A percentile compares a stretch with the other conserved stretches of the same genome.
These are phyloP conservation scores for Cytospora schulzeri DNA, from an alignment of 2,329 filamentous ascomycete genomes.

Conservation along the genomic window DNA sequence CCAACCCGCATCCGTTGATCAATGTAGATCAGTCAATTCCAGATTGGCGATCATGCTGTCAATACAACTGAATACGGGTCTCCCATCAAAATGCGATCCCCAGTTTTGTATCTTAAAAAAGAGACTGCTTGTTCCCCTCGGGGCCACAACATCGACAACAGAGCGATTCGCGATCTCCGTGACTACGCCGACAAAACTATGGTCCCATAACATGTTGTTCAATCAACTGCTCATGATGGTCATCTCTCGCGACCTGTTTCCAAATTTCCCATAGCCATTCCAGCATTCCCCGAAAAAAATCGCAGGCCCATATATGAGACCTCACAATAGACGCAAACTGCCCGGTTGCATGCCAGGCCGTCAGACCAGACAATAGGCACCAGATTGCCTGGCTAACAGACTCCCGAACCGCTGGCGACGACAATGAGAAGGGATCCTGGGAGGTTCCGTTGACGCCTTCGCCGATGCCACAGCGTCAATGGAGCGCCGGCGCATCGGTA, in stretches of 20 bases:
- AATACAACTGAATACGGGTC: background rate
- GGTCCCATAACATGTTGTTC: background rate
- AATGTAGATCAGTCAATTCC: conserved; percentile 22
- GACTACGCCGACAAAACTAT: background rate
- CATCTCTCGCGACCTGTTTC: background rate
- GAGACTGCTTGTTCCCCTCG: background rate
- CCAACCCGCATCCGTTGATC: conserved; percentile 18
- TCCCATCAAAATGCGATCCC: background rate
- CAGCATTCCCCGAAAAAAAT: background rate
- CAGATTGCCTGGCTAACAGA: background rate
- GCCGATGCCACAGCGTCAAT: background rate
- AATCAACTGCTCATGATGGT: background rate
- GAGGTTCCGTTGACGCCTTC: background rate
- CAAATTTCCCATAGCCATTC: background rate
- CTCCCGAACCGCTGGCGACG: too few species aligned
- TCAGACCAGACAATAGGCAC: too few species aligned
- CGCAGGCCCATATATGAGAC: background rate
- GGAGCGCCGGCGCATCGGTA: background rate
- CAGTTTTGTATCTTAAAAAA: background rate
- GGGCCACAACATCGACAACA: background rate
- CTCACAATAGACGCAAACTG: background rate
- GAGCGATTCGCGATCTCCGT: background rate
- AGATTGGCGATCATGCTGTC: conserved; percentile 23
- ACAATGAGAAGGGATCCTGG: background rate
- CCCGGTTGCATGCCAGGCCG: background rate